Conservation (phyloP, 176 grass and related monocot species). For the Poa annua region DNA sequence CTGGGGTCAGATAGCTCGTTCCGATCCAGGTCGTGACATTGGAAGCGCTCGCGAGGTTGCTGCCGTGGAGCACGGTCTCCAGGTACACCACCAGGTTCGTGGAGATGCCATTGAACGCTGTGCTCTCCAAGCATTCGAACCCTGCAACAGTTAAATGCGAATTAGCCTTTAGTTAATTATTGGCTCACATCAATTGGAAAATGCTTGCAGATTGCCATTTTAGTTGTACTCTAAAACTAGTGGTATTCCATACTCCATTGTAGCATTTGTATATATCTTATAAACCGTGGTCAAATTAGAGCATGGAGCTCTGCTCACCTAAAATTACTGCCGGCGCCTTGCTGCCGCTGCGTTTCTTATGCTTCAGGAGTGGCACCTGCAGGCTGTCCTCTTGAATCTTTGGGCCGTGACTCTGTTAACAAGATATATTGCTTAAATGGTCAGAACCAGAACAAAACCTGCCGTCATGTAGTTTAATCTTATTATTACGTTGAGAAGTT, state of each 20-base stretch:
- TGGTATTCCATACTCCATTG: no score
- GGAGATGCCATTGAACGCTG: conserved; percentile 57
- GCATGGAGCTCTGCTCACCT: conserved; percentile 32
- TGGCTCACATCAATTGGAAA: no score
- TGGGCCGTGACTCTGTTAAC: conserved; percentile 29
- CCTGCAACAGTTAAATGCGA: conserved; percentile 38
- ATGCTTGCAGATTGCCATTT: background rate
- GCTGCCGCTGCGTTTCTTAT: conserved; percentile 30
- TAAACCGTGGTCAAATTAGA: no score
- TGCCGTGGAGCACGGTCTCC: conserved; percentile 53
- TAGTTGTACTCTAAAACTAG: background rate
- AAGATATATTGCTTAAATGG: background rate
- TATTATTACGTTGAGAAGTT: background rate
- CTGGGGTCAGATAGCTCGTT: conserved; percentile 54
- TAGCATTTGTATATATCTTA: background rate
- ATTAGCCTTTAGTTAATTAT: no score
- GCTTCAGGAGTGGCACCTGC: conserved; percentile 44
- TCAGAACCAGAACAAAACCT: conserved; percentile 2
- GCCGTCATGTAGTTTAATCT: background rate
- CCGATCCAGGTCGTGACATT: conserved; percentile 58
- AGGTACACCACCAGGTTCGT: conserved; percentile 66
- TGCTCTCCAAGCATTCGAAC: conserved; percentile 63
- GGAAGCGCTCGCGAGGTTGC: conserved; percentile 54
- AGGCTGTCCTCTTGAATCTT: conserved; percentile 29
- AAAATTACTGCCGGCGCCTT: conserved; percentile 45